These are phyloP conservation scores for Dipteronia dyeriana DNA, from an alignment of 345 rosid genomes.

Conservation along the genomic window DNA sequence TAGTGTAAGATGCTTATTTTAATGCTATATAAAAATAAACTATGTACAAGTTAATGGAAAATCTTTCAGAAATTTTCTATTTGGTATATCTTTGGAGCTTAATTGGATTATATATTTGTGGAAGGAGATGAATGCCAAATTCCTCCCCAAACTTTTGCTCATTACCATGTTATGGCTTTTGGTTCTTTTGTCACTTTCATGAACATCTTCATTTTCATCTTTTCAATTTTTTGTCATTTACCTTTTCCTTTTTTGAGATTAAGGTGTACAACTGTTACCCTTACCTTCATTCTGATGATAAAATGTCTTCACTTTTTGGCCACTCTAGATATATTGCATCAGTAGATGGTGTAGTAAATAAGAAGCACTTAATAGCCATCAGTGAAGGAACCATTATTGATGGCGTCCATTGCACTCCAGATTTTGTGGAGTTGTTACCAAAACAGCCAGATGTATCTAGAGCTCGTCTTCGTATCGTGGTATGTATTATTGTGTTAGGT, in stretches of 20 bases:
- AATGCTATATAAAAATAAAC: not conserved
- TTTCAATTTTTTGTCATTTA: not conserved
- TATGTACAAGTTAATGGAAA: not conserved
- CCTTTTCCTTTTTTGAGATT: not conserved
- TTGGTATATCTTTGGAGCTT: not conserved
- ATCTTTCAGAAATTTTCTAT: not conserved
- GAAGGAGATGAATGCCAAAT: not conserved
- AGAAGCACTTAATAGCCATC: conserved; percentile 65
- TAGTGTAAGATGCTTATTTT: not conserved
- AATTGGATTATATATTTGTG: not conserved
- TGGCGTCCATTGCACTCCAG: conserved; percentile 81
- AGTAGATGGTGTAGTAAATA: conserved; percentile 65
- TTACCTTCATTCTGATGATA: not conserved
- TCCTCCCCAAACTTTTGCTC: not conserved
- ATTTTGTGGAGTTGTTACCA: conserved; percentile 84
- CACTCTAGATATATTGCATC: conserved; percentile 76
- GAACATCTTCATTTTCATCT: not conserved
- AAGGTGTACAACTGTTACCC: not conserved
- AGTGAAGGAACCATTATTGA: conserved; percentile 76
- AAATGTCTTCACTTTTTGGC: conserved; percentile 4
- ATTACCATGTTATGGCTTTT: not conserved
- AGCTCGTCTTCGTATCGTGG: conserved; percentile 87
- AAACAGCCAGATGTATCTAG: conserved; percentile 65
- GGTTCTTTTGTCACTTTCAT: not conserved
- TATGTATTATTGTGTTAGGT: too few relatives aligned